Evolutionary conservation across 352 stramenopile species (phyloP), one percentile per base, ranked within the genome.

Genomic region (Pythium aristosporum): DNA sequence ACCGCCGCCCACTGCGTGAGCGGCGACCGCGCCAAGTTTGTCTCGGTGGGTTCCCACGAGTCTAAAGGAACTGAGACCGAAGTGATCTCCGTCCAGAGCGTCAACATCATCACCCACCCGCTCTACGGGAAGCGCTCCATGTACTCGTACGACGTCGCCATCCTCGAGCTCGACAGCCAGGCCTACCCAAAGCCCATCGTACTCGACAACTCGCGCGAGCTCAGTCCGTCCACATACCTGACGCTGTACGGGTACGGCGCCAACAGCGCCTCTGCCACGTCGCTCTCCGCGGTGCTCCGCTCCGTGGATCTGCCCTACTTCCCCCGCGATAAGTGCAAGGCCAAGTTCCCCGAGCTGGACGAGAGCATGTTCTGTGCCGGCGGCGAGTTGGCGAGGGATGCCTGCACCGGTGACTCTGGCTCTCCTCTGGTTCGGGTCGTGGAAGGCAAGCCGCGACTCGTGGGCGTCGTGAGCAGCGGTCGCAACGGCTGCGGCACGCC

Each of bases 311-410:
- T 82, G 44, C 65, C 70, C 1, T 73, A 73, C 36, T 75, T 75
- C 25, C 15, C 67, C 2, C 63, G 63, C 16, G 55, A 64, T 21
- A 58, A 57, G 50, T 82, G 74, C 53, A 46, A 55, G 2, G 50
- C 54, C 18, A 69, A 63, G 18, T 74, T 77, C 23, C 65, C 68
- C 7, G 63, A 75, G 23, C 59, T 79, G 18, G 74, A 82, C 55
- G 63, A 70, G 13, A 77, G 70, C 54, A 79, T 82, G 74, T 68
- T 77, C 15, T 82, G 74, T 43, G 74, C 71, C 9, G 74, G 74
- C 3, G 74, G 74, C 15, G 56, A 79, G 42, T 43, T 65, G 13
- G 72, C 63, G 15, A 58, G 70, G 1, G 74, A 82, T 43, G 72
- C 74, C 1, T 82, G 74, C 57, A 76, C 72, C 11, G 74, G 74